These are phyloP conservation scores for Mycena filopes DNA, from an alignment of 768 basidiomycete genomes.

Conservation along the genomic window DNA sequence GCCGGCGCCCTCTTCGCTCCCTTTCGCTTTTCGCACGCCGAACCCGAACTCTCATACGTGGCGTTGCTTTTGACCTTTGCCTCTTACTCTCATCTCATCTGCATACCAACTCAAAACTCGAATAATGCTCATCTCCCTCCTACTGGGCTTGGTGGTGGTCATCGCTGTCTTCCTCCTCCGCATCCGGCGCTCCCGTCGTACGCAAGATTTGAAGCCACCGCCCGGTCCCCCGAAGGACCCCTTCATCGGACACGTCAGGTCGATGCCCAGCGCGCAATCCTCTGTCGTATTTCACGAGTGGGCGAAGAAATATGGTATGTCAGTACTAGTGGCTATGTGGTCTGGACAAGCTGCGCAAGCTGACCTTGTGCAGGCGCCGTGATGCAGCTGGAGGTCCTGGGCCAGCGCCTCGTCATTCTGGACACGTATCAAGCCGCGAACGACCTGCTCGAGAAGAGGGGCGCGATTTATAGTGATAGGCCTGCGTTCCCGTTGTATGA, in stretches of 20 bases:
- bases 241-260: constrained; percentile 6
- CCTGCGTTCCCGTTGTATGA: constrained; percentile 32
- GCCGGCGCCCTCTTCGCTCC: too few relatives aligned
- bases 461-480: constrained; percentile 41
- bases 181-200: too few relatives aligned
- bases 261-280: background rate
- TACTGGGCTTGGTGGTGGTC: too few relatives aligned
- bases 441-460: constrained; percentile 42
- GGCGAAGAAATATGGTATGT: constrained; percentile 42
- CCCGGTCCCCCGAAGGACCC: constrained; percentile 14
- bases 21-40: too few relatives aligned
- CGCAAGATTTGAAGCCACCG: background rate
- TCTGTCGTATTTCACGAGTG: constrained; percentile 37
- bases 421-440: constrained; percentile 36
- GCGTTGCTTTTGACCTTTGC: too few relatives aligned
- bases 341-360: too few relatives aligned
- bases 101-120: too few relatives aligned
- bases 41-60: too few relatives aligned
- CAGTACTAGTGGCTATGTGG: background rate
- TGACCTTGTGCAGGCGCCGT: constrained; percentile 34
- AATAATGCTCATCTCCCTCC: too few relatives aligned
- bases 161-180: too few relatives aligned
- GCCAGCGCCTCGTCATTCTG: constrained; percentile 40
- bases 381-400: constrained; percentile 37
- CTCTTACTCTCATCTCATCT: too few relatives aligned